Percentiles rank a stretch among this genome's conserved stretches.
These are phyloP conservation scores for Ceratorhiza oryzae-sativae DNA, from an alignment of 1,284 basidiomycete species.

Conservation along the genomic window DNA sequence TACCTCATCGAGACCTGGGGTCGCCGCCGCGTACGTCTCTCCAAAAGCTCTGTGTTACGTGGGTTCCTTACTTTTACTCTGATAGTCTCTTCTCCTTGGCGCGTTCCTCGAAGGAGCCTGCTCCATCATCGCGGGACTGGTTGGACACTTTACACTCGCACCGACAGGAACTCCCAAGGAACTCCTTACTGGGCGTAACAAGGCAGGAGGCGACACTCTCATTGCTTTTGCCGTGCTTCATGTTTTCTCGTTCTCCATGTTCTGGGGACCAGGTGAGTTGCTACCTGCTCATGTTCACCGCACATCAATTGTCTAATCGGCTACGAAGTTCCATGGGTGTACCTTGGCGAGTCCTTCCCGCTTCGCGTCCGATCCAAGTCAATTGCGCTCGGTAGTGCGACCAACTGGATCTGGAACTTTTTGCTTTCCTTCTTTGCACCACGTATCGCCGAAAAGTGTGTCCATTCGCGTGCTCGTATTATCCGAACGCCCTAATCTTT, in stretches of 20 bases:
- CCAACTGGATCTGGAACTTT: constrained; percentile 77
- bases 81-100: constrained; percentile 69
- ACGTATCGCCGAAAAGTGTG: constrained; percentile 62
- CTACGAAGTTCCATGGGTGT: constrained; percentile 63
- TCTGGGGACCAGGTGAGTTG: constrained; percentile 66
- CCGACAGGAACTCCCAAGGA: constrained; percentile 58
- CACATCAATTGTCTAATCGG: no score
- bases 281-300: no score
- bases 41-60: not conserved
- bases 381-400: constrained; percentile 72
- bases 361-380: constrained; percentile 77
- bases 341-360: constrained; percentile 70
- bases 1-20: constrained; percentile 72
- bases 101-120: constrained; percentile 68
- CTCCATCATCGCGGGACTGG: constrained; percentile 71
- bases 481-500: not conserved
- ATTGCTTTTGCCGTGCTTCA: constrained; percentile 81
- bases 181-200: constrained; percentile 62
- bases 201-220: constrained; percentile 66
- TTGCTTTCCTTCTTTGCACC: constrained; percentile 74
- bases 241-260: constrained; percentile 72
- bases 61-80: constrained; percentile 44
- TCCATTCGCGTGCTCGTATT: constrained; percentile 17
- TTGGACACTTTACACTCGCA: constrained; percentile 72
- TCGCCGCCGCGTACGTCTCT: constrained; percentile 59